phyloP scores from a whole-genome alignment of 1,284 basidiomycete species.

The Albatrellus sp. region DNA sequence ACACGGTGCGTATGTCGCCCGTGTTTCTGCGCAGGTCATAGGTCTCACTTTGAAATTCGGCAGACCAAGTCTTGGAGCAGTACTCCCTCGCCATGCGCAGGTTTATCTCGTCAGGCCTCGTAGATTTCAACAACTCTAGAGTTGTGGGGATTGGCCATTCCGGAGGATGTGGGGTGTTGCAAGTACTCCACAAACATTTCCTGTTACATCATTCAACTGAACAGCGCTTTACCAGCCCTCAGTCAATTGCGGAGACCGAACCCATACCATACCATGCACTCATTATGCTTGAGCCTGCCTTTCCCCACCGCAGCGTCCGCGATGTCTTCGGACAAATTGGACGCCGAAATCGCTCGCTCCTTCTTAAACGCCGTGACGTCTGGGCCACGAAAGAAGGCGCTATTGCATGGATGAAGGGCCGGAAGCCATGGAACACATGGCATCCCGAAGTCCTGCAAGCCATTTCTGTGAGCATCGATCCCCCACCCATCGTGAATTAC shows the following conservation, averaged over 20 bases:
- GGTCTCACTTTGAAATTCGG: neutral
- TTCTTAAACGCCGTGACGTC: conserved; percentile 7
- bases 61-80: conserved; percentile 10
- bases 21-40: neutral
- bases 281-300: conserved; percentile 11
- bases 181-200: neutral
- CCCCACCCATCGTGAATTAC: no score
- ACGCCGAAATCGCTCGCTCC: conserved; percentile 7
- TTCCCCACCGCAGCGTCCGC: conserved; percentile 7
- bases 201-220: neutral
- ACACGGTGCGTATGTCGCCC: conserved; percentile 5
- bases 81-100: conserved; percentile 11
- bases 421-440: conserved; percentile 10
- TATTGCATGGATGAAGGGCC: conserved; percentile 11
- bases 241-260: neutral
- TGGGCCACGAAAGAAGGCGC: conserved; percentile 12
- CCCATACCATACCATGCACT: neutral
- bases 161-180: conserved; percentile 9
- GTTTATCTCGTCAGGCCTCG: conserved; percentile 9
- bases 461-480: conserved; percentile 6
- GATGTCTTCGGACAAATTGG: conserved; percentile 8
- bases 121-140: conserved; percentile 8
- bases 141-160: conserved; percentile 13
- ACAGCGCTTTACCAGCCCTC: neutral
- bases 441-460: conserved; percentile 10